Evolutionary conservation across 2,329 filamentous ascomycete species (phyloP).

Genomic region (Aulographum hederae): DNA sequence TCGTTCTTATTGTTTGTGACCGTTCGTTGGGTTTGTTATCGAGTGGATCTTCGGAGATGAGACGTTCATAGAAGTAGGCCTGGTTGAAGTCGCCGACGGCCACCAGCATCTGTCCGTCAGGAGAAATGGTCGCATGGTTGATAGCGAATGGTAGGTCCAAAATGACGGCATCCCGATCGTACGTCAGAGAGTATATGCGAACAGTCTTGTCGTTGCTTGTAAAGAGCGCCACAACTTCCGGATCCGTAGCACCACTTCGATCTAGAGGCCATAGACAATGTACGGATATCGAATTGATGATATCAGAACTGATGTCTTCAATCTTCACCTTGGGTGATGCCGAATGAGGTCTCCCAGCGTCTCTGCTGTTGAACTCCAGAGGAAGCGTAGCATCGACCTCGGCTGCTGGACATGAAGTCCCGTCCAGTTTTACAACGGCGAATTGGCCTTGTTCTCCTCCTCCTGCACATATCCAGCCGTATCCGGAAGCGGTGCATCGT

Average conservation of each 20-base stretch:
- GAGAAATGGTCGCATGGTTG: conserved; percentile 88
- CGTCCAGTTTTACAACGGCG: conserved; percentile 50
- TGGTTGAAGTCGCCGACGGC: conserved; percentile 78
- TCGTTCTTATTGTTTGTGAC: too few relatives aligned
- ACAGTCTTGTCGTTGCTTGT: conserved; percentile 88
- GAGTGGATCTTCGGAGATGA: conserved; percentile 13
- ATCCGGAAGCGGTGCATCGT: conserved; percentile 71
- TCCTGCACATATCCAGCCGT: conserved; percentile 81
- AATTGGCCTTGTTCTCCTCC: conserved; percentile 74
- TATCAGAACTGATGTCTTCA: conserved; percentile 4
- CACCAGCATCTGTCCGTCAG: conserved; percentile 61
- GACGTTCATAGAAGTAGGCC: conserved; percentile 61
- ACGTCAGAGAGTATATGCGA: conserved; percentile 58
- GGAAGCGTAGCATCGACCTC: conserved; percentile 41
- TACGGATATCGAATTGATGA: conserved; percentile 6
- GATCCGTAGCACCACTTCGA: conserved; percentile 26
- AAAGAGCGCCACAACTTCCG: conserved; percentile 53
- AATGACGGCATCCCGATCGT: conserved; percentile 48
- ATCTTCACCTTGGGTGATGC: conserved; percentile 10
- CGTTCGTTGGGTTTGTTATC: conserved; percentile 11
- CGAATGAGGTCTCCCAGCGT: neutral
- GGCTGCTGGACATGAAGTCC: conserved; percentile 19
- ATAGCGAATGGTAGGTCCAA: conserved; percentile 68
- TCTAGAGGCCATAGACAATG: conserved; percentile 10
- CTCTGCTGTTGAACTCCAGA: conserved; percentile 23